Conservation (phyloP, 2,329 filamentous ascomycete species). For the Sarocladium brachiariae region DNA sequence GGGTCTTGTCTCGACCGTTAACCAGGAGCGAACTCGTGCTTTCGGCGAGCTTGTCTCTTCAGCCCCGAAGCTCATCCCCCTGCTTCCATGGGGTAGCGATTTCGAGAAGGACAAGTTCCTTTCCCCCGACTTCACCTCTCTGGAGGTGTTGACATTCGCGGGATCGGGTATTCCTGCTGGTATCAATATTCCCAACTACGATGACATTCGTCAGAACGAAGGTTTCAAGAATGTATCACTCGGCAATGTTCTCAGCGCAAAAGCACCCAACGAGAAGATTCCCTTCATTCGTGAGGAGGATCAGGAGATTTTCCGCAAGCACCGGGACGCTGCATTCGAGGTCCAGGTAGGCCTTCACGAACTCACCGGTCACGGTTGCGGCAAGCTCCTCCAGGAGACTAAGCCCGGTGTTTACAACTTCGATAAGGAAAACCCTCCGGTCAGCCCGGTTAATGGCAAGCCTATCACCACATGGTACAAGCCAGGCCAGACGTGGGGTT, state of each 20-base stretch:
- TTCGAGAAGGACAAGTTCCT: conserved; percentile 97
- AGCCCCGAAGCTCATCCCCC: conserved; percentile 76
- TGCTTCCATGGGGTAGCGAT: conserved; percentile 78
- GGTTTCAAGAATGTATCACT: conserved; percentile 93
- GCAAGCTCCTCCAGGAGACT: conserved; percentile 89
- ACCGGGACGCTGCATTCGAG: conserved; percentile 83
- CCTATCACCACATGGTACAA: conserved; percentile 83
- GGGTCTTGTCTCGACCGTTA: conserved; percentile 78
- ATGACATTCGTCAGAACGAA: conserved; percentile 71
- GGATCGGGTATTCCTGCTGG: conserved; percentile 61
- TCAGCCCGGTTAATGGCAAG: conserved; percentile 71
- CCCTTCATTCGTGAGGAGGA: conserved; percentile 82
- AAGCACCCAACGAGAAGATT: conserved; percentile 84
- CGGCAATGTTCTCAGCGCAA: conserved; percentile 86
- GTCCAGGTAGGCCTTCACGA: conserved; percentile 95
- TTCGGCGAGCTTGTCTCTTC: conserved; percentile 80
- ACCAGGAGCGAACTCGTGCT: conserved; percentile 80
- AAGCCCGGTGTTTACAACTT: conserved; percentile 81
- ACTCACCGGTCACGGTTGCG: conserved; percentile 81
- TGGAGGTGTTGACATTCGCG: conserved; percentile 80
- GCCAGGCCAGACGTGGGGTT: conserved; percentile 90
- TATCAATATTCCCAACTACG: conserved; percentile 65
- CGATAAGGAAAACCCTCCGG: conserved; percentile 70
- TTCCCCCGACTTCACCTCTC: conserved; percentile 89
- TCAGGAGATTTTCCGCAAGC: conserved; percentile 69